Evolutionary conservation across 2,329 filamentous ascomycete genomes (phyloP), one percentile per base, ranked within the genome.

Genomic region (Colletotrichum brevisporum): DNA sequence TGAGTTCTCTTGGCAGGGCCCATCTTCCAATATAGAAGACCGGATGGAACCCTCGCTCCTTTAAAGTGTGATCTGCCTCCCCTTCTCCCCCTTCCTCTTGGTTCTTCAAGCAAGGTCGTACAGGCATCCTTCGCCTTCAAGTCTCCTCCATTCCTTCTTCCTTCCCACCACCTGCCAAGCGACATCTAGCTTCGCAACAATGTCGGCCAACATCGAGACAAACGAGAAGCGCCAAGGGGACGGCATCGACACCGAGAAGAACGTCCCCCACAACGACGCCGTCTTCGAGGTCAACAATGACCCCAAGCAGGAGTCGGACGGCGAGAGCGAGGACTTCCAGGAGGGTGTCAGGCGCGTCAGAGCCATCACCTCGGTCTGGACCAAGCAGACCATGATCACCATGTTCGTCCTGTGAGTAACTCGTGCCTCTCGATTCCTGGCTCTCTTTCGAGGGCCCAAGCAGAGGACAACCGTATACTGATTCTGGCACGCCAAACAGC

Each of bases 291-390:
- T 69, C 24, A 27, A 53, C 50, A 43, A 60, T 31, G 56, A 56
- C 47, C 41, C 15, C 2, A 48, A 59, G 43, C 31, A 50, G 26
- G 63, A 59, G 8, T 62, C 67, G 18, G 72, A 77, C 51, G 73
- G 31, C 15, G 64, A 75, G 43, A 78, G 76, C 9, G 64, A 76
- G 39, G 67, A 76, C 31, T 77, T 78, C 67, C 78, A 81, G 66
- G 75, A 75, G n/a, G 82, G 82, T 71, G 80, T 83, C n/a, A 75
- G 77, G 64, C 74, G 74, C 10, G 80, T 81, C 52, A 77, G 81
- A 63, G 82, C 81, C 13, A 58, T 63, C 26, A 67, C 65, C 47
- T 26, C 65, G 15, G 47, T 67, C 18, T 63, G 81, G 81, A 77
- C 75, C 41, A 77, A 73, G 55, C 78, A 75, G 71, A 76, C 77